A percentile compares a stretch with the other conserved stretches of the same genome.
These are phyloP conservation scores for Paracamarosporium sp. DNA, from an alignment of 2,329 filamentous ascomycete species.

Conservation along the genomic window DNA sequence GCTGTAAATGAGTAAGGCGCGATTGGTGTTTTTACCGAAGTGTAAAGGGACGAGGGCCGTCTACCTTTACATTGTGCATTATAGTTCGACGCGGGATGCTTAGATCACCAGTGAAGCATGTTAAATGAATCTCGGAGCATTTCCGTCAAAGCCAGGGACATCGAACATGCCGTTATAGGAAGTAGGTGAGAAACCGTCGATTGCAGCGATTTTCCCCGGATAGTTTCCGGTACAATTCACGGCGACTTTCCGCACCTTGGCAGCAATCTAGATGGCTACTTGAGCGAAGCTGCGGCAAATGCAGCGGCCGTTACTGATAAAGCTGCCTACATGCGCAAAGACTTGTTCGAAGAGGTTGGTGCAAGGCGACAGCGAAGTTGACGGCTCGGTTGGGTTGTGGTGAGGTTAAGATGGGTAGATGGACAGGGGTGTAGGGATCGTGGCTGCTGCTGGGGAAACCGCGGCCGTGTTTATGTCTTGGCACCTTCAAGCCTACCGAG, in stretches of 20 bases:
- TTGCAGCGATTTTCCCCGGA: conserved; percentile 3
- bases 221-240: conserved; percentile 3
- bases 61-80: not conserved
- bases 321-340: no score
- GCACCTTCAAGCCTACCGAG: not conserved
- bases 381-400: not conserved
- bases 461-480: conserved; percentile 1
- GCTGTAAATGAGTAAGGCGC: not conserved
- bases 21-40: not conserved
- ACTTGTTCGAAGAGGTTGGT: no score
- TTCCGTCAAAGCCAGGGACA: not conserved
- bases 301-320: no score
- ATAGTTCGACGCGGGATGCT: not conserved
- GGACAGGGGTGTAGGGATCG: not conserved
- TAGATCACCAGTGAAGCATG: no score
- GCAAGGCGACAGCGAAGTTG: not conserved
- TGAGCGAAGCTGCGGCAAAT: not conserved
- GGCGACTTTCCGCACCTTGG: not conserved
- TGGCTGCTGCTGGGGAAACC: conserved; percentile 5
- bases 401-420: not conserved
- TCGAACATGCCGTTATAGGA: not conserved
- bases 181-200: not conserved
- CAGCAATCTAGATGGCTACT: not conserved
- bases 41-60: not conserved
- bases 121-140: not conserved